A percentile compares a stretch with the other conserved stretches of the same genome.
These are phyloP conservation scores for Naematelia aurantialba DNA, from an alignment of 768 basidiomycete genomes.

Conservation along the genomic window DNA sequence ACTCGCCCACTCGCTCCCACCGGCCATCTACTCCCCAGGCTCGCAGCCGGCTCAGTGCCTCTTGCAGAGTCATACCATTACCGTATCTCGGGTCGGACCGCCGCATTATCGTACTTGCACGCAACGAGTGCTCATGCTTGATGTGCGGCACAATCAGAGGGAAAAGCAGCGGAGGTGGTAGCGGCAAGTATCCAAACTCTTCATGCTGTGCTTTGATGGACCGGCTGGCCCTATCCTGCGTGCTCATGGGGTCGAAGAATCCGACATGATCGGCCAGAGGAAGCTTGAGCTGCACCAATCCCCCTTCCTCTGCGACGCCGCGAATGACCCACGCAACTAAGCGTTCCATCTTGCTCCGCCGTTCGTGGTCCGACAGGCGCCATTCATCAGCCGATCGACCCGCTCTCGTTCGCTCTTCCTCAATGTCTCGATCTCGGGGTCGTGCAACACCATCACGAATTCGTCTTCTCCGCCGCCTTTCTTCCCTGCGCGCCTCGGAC, in stretches of 20 bases:
- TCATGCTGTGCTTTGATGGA: neutral
- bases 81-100: slow-evolving; percentile 18
- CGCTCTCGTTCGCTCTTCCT: slow-evolving; percentile 9
- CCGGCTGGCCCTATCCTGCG: neutral
- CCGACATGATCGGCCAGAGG: neutral
- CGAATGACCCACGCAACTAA: slow-evolving; percentile 30
- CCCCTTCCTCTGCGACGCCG: slow-evolving; percentile 31
- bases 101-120: slow-evolving; percentile 13
- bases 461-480: slow-evolving; percentile 24
- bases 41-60: slow-evolving; percentile 17
- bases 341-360: slow-evolving; percentile 13
- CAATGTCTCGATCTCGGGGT: slow-evolving; percentile 19
- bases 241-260: neutral
- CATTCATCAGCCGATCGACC: slow-evolving; percentile 11
- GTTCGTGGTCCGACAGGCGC: slow-evolving; percentile 12
- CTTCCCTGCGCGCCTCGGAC: slow-evolving; percentile 22
- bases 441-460: slow-evolving; percentile 25
- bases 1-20: slow-evolving; percentile 41
- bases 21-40: slow-evolving; percentile 35
- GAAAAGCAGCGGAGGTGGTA: slow-evolving; percentile 30
- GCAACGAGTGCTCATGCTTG: slow-evolving; percentile 10
- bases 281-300: slow-evolving; percentile 24
- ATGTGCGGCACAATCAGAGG: slow-evolving; percentile 27
- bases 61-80: slow-evolving; percentile 31
- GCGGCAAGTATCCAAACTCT: slow-evolving; percentile 27